These are phyloP conservation scores for Thalia dealbata DNA, from an alignment of 176 grass and related monocot species.

Conservation along the genomic window DNA sequence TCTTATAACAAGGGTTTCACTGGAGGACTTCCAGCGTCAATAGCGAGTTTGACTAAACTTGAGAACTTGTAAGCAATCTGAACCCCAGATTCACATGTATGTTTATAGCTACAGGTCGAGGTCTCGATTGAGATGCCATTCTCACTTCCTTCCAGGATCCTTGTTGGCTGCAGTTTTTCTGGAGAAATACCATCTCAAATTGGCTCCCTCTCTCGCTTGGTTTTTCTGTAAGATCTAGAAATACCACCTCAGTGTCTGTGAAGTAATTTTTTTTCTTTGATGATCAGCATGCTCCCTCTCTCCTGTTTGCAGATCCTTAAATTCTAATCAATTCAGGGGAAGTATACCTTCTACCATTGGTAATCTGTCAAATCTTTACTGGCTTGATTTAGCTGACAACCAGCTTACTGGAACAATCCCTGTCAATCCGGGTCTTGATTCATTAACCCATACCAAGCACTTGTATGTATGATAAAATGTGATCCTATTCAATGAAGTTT, in stretches of 20 bases:
- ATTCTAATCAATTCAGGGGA: slow-evolving; percentile 57
- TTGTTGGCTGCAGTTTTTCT: slow-evolving; percentile 61
- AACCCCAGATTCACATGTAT: neutral
- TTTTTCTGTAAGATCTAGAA: slow-evolving; percentile 47
- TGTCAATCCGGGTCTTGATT: slow-evolving; percentile 61
- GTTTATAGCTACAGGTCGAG: neutral
- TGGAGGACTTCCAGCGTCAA: slow-evolving; percentile 42
- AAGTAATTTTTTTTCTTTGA: neutral
- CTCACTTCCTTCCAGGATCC: slow-evolving; percentile 41
- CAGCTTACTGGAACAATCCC: slow-evolving; percentile 63
- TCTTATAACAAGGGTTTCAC: slow-evolving; percentile 60
- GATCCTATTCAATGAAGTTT: neutral
- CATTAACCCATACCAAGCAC: slow-evolving; percentile 52
- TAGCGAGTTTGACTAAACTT: slow-evolving; percentile 59
- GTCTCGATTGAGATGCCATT: neutral
- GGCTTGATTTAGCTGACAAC: slow-evolving; percentile 79
- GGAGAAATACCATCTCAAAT: slow-evolving; percentile 70
- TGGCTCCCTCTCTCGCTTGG: slow-evolving; percentile 44
- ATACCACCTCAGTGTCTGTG: neutral
- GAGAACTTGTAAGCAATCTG: slow-evolving; percentile 37
- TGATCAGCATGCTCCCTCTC: neutral
- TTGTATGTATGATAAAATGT: slow-evolving; percentile 43
- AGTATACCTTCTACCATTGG: slow-evolving; percentile 53
- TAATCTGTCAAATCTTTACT: slow-evolving; percentile 55
- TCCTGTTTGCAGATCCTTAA: slow-evolving; percentile 54